A percentile compares a stretch with the other conserved stretches of the same genome.
Evolutionary conservation across 2,329 filamentous ascomycete genomes (phyloP).

Genomic region (Alternaria tenuissima): DNA sequence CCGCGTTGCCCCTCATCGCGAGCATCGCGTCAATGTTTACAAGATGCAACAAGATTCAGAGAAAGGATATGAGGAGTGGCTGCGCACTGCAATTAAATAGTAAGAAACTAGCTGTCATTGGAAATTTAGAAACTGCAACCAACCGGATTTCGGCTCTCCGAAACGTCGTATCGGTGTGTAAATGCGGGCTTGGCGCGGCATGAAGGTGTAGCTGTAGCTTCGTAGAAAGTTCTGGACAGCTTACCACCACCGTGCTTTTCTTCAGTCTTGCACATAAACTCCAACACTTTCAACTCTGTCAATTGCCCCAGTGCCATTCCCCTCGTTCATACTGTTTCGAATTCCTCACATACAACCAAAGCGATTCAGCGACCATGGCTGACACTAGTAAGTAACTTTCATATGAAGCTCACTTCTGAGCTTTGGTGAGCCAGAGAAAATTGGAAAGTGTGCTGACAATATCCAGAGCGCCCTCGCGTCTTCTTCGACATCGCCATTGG

Average conservation of each 20-base stretch:
- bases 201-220: slow-evolving; percentile 29
- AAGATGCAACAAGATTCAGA: slow-evolving; percentile 3
- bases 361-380: slow-evolving; percentile 34
- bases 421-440: not conserved
- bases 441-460: slow-evolving; percentile 10
- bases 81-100: too few relatives aligned
- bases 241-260: slow-evolving; percentile 27
- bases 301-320: not conserved
- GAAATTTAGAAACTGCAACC: not conserved
- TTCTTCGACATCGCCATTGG: slow-evolving; percentile 94
- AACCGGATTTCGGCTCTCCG: not conserved
- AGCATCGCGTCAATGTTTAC: slow-evolving; percentile 21
- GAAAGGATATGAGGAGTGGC: not conserved
- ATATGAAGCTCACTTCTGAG: not conserved
- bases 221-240: slow-evolving; percentile 48
- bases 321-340: not conserved
- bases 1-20: slow-evolving; percentile 40
- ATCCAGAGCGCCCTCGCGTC: slow-evolving; percentile 74
- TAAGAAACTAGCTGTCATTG: not conserved
- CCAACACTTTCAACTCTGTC: not conserved
- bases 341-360: not conserved
- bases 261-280: slow-evolving; percentile 29
- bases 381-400: slow-evolving; percentile 30
- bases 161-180: slow-evolving; percentile 12
- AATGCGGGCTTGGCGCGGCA: slow-evolving; percentile 34